Evolutionary conservation across 179 eudicot genomes (phyloP), one percentile per base, ranked within the genome.

Genomic region (Beta macrorhiza): DNA sequence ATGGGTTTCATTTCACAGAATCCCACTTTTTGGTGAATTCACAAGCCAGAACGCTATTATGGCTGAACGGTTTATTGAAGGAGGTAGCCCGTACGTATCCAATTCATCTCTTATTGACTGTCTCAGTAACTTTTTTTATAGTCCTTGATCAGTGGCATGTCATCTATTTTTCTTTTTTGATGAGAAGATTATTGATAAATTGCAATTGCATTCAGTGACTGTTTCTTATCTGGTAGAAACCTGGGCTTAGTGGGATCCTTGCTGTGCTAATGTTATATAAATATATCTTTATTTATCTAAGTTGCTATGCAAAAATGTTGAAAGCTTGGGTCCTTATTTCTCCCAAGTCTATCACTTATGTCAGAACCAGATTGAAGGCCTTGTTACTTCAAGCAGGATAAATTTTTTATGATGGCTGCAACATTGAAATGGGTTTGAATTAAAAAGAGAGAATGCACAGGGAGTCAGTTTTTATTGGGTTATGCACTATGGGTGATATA

Each of bases 81-180:
- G 95, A 92, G 99, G 99, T 94, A 96, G 99, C 98, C 85, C 99
- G 99, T 96, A 96, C 64, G 99, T 94, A 92, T 92, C 98, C 75
- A 83, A 57, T 73, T 80, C 58, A 51, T 77, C 83, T 83, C 76
- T 82, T 65, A 58, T 72, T 73, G 68, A 67, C 42, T 79, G 44
- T 77, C 22, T 78, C 62, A 42, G 74, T 47, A n/a, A n/a, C 56
- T 0, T 73, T 44, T 59, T 82, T 1, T 25, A 65, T 57, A 7
- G 4, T 17, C 17, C 77, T 7, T 29, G 19, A 74, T 74, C 17
- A 32, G 12, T 73, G 25, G 59, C 67, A 4, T 37, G 42, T 17
- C 65, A 32, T 57, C 45, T 17, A 13, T 7, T 52, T 29, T 5
- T 67, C 25, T 10, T 9, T 15, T 58, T 7, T 56, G 49, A 32